phyloP scores from a whole-genome alignment of 176 grass and related monocot species.

The Ensete ventricosum region DNA sequence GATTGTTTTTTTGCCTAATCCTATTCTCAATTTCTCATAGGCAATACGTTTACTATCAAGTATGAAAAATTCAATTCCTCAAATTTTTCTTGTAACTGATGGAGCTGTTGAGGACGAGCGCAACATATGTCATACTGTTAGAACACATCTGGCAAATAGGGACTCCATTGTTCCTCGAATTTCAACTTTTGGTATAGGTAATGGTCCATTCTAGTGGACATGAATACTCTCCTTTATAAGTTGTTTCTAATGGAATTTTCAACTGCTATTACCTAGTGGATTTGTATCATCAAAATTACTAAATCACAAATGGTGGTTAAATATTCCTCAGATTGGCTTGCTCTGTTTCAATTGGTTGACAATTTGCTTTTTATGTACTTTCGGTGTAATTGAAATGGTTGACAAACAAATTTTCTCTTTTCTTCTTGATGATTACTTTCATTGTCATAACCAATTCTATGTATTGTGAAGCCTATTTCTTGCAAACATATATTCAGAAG shows the following conservation, averaged over 20 bases:
- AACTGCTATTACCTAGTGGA: background rate
- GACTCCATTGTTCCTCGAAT: constrained; percentile 65
- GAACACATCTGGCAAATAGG: constrained; percentile 34
- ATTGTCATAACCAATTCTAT: background rate
- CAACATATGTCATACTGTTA: constrained; percentile 58
- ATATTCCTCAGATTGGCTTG: background rate
- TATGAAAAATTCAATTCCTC: constrained; percentile 51
- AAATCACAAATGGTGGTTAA: background rate
- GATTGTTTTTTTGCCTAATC: background rate
- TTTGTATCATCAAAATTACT: background rate
- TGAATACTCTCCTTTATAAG: background rate
- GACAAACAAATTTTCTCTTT: background rate
- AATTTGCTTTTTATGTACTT: background rate
- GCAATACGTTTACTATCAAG: constrained; percentile 62
- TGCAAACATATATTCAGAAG: background rate
- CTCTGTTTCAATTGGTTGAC: background rate
- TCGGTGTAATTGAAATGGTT: background rate
- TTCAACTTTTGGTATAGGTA: constrained; percentile 97
- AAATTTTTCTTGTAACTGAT: constrained; percentile 95
- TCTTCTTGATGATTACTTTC: background rate
- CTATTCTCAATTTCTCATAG: constrained; percentile 23
- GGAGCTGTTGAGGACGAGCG: constrained; percentile 81
- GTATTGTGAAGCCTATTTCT: background rate
- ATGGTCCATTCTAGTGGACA: constrained; percentile 10
- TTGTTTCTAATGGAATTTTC: background rate